Evolutionary conservation across 768 basidiomycete genomes (phyloP), one percentile per base, ranked within the genome.

Genomic region (Rhizopogon salebrosus): DNA sequence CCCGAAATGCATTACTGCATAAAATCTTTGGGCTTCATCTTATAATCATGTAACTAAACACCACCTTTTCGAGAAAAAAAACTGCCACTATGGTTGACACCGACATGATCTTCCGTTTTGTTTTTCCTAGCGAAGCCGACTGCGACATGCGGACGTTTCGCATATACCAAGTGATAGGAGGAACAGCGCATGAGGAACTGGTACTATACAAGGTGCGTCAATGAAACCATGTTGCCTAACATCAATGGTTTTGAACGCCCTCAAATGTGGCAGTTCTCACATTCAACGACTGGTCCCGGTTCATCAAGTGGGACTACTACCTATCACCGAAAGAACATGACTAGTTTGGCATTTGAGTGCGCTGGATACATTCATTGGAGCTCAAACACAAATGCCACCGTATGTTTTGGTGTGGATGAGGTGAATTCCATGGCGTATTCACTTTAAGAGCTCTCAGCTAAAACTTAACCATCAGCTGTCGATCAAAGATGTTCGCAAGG

Each of bases 321-420:
- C 4, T 79, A 77, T 51, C 71, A 73, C 51, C 74, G 80, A 48
- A 76, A 71, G 57, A 81, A 82, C 58, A 46, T 70, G 10, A 60
- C 58, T 6, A 79, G 76, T 1, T 49, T 62, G 14, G 58, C 70
- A 18, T 81, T 77, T 57, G 81, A 83, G 60, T 71, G 71, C 16
- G 80, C 79, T 3, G 82, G 82, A 3, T 66, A 75, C 34, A 75
- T 83, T 52, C 75, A 79, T 45, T 83, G 81, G 81, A 64, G 65
- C 38, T 75, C 77, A 4, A 65, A 69, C 43, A 64, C 66, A 43
- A 77, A 73, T 48, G 76, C 74, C 6, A 73, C 63, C 4, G 71
- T 80, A 8, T 70, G 72, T 55, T 81, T 81, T 59, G 82, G 81
- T 7, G 60, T 75, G 16, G 72, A 76, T 23, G 71, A 75, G 68